Percentiles rank a stretch among this genome's conserved stretches.
phyloP scores from a whole-genome alignment of 2,329 filamentous ascomycete species.

The Fusarium floridanum region DNA sequence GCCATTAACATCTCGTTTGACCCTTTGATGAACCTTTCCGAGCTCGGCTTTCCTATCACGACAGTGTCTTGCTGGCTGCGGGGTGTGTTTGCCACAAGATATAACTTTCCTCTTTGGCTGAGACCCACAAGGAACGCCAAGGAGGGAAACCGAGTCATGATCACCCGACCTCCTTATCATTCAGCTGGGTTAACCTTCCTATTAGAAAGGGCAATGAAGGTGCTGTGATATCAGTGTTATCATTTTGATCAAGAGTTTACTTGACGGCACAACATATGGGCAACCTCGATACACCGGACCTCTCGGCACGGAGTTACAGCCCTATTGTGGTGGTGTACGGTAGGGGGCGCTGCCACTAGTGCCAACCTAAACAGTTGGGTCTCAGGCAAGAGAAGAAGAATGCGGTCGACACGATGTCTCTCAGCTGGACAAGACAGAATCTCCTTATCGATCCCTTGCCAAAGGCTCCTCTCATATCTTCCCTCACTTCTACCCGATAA shows the following conservation, averaged over 20 bases:
- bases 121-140: neutral
- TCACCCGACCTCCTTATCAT: neutral
- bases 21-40: neutral
- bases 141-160: neutral
- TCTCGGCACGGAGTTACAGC: neutral
- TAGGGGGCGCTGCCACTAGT: neutral
- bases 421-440: neutral
- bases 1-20: neutral
- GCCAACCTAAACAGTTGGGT: neutral
- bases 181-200: neutral
- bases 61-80: neutral
- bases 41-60: slow-evolving; percentile 7
- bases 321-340: neutral
- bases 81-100: slow-evolving; percentile 5
- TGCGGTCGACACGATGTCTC: neutral
- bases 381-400: neutral
- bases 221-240: neutral
- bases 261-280: neutral
- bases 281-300: neutral
- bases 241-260: neutral
- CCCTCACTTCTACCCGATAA: neutral
- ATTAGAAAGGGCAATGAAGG: neutral
- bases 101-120: slow-evolving; percentile 27
- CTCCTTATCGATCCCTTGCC: neutral
- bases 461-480: neutral